A percentile compares a stretch with the other conserved stretches of the same genome.
Conservation (phyloP, 2,329 filamentous ascomycete species). For the Xylariaceae sp. region DNA sequence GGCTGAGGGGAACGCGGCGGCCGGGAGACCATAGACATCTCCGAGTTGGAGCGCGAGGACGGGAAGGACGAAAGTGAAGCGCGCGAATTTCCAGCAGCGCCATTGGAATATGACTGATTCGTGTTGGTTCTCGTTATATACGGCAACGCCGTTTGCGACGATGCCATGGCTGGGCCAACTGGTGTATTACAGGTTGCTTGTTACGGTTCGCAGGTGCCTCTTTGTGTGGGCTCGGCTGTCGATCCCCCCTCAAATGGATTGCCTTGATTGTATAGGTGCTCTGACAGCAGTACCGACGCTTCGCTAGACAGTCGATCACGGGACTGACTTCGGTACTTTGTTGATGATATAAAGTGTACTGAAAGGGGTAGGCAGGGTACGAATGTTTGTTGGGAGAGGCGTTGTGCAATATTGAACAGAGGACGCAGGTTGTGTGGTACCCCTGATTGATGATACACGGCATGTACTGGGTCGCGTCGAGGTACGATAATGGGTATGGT, state of each 20-base stretch:
- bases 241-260: background rate
- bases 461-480: background rate
- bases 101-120: slow-evolving; percentile 30
- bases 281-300: background rate
- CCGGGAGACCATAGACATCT: slow-evolving; percentile 51
- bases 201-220: background rate
- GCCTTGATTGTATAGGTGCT: background rate
- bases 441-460: background rate
- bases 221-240: background rate
- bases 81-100: slow-evolving; percentile 32
- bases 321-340: background rate
- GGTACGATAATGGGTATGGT: no score
- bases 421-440: background rate
- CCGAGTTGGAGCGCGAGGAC: slow-evolving; percentile 52
- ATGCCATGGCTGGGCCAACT: slow-evolving; percentile 29
- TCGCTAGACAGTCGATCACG: background rate
- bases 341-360: background rate
- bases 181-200: background rate
- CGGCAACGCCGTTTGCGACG: slow-evolving; percentile 36
- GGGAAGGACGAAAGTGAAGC: slow-evolving; percentile 63
- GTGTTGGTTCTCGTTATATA: slow-evolving; percentile 39
- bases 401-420: background rate
- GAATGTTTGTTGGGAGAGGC: background rate
- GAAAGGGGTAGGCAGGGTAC: background rate
- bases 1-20: slow-evolving; percentile 53